Evolutionary conservation across 257 asterid genomes (phyloP), one percentile per base, ranked within the genome.

Genomic region (Nyctanthes arbortristis): DNA sequence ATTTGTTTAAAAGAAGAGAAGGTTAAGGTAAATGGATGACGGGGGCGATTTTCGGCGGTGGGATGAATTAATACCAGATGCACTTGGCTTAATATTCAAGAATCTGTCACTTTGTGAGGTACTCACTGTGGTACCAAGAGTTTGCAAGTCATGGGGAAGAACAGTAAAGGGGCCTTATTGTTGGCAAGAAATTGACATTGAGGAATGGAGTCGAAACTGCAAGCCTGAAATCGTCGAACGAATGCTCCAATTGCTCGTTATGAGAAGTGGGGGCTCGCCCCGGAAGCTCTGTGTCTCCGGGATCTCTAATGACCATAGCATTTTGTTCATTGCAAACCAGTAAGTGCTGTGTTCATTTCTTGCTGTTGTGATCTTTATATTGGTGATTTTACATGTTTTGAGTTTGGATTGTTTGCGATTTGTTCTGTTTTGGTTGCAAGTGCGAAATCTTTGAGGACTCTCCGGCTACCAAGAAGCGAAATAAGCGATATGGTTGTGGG

Each of bases 151-250:
- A 28, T 93, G 97, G 98, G 75, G 72, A 12, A 85, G 73, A 73
- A 96, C 87, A 12, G 93, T 84, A 9, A 74, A 1, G 37, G 96
- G 96, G 12, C 95, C 95, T 30, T 90, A 87, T 70, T 93, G 97
- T 75, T 93, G 95, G 97, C 95, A 88, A 79, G 95, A 88, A 80
- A 93, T 93, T 18, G 96, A 93, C 60, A 83, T 93, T 30, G 97
- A 88, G 68, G 96, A 90, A 56, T 93, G 98, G 98, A 88, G 98
- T 80, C 73, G 71, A 27, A 73, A 67, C 37, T 35, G 55, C 61
- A 70, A 80, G 67, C 88, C 92, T 0, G 81, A 82, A 52, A 34
- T 59, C 4, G 78, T 88, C 4, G 93, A 90, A 31, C 78, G 72
- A 27, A 84, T 93, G 98, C 84, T 88, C 64, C 88, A 63, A 35